A percentile compares a stretch with the other conserved stretches of the same genome.
phyloP scores from a whole-genome alignment of 2,329 filamentous ascomycete genomes.

The Thielaviopsis euricoi region DNA sequence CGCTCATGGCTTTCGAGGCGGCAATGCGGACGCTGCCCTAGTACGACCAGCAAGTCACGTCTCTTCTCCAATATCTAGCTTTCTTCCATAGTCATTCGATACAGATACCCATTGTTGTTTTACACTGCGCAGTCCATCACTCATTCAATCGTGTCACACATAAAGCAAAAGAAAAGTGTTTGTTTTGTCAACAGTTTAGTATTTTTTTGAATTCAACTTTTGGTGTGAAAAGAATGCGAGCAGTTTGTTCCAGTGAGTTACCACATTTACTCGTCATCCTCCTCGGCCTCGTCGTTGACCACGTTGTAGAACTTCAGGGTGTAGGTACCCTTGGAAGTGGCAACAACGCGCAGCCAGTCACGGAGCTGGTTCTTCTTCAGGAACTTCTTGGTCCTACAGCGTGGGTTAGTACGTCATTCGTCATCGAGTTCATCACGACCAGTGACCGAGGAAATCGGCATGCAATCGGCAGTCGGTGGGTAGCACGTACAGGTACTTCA shows the following conservation, averaged over 20 bases:
- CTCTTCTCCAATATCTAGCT: not conserved
- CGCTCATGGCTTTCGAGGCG: slow-evolving; percentile 81
- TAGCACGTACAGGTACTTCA: slow-evolving; percentile 88
- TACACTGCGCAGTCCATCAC: not conserved
- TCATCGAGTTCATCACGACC: not conserved
- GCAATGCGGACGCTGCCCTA: slow-evolving; percentile 56
- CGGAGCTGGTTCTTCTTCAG: slow-evolving; percentile 99
- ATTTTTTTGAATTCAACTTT: slow-evolving; percentile 11
- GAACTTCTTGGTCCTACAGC: slow-evolving; percentile 96
- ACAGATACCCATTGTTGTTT: not conserved
- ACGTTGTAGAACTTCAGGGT: slow-evolving; percentile 99
- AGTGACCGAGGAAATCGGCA: not conserved
- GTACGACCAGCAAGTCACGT: not conserved
- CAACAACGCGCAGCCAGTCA: slow-evolving; percentile 99
- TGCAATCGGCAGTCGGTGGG: slow-evolving; percentile 14
- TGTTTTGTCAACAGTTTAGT: slow-evolving; percentile 1
- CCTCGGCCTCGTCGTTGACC: slow-evolving; percentile 92
- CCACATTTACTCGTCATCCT: slow-evolving; percentile 83
- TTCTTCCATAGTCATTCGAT: not conserved
- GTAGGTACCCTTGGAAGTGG: slow-evolving; percentile 95
- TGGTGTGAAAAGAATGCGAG: slow-evolving; percentile 2
- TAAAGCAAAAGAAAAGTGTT: not conserved
- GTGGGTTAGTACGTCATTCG: slow-evolving; percentile 6
- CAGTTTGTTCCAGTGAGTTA: not conserved
- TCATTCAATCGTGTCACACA: not conserved